Evolutionary conservation across 78 protist species (phyloP), one percentile per base, ranked within the genome.

Genomic region (Polysphondylium violaceum): DNA sequence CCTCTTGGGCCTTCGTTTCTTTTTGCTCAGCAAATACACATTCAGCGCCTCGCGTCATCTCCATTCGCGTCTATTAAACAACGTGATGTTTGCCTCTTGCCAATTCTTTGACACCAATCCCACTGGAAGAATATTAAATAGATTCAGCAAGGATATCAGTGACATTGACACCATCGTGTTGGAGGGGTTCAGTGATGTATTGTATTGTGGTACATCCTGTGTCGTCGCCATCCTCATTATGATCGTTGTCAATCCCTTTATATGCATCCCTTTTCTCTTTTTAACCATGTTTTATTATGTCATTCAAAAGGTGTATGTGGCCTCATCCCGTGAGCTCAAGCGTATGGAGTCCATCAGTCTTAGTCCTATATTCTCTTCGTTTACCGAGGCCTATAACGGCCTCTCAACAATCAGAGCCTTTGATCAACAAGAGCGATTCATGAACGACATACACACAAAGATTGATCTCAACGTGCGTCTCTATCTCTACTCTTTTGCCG

Each of bases 351-450:
- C 94, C 9, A 73, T 95, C 29, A 2, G 97, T 17, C 43, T 97
- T 16, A 76, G 97, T 16, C 99, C 99, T 1, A 21, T 97, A 23
- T 96, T 51, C 68, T 53, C 98, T 29, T 31, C 35, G 33, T 94
- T 98, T 73, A 25, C 87, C 0, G 97, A 95, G 35, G 55, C 96
- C 7, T 89, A 96, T 44, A 58, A 55, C 53, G 99, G 99, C 27
- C 68, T 96, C 69, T n/a, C 93, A 19, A 94, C 98, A 38, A 95
- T 98, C 40, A 86, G 99, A 27, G 86, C 98, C 9, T 96, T 85
- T 63, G 55, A 68, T 40, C 61, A 33, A 31, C 74, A 63, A 50
- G 33, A 44, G 19, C 12, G 86, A 56, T 74, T 95, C 73, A 41
- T 71, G 19, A 6, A 50, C n/a, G 31, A 31, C 12, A 35, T 72